phyloP scores from a whole-genome alignment of 139 green algal genomes.

The Parachlorella kessleri region DNA sequence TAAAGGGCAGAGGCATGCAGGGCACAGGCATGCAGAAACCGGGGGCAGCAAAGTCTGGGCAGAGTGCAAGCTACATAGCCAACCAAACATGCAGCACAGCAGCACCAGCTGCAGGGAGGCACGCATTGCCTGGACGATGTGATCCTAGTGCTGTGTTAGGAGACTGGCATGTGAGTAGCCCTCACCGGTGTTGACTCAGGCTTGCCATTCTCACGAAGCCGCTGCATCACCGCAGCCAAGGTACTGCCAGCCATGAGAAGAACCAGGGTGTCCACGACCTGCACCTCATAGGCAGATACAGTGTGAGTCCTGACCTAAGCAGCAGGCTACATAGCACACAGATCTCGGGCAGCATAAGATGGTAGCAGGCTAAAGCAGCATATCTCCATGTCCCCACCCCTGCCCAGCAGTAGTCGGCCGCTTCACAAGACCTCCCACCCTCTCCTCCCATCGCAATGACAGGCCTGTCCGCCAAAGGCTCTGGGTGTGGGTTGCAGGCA shows the following conservation, averaged over 20 bases:
- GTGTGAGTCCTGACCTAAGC: too few species aligned
- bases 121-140: background rate
- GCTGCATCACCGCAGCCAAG: slow-evolving; percentile 39
- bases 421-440: too few species aligned
- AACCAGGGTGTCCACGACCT: slow-evolving; percentile 62
- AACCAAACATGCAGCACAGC: background rate
- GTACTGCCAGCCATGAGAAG: slow-evolving; percentile 70
- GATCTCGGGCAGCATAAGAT: too few species aligned
- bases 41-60: background rate
- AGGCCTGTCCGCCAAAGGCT: too few species aligned
- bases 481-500: background rate
- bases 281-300: too few species aligned
- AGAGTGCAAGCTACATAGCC: background rate
- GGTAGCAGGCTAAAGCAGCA: too few species aligned
- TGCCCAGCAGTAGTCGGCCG: too few species aligned
- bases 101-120: background rate
- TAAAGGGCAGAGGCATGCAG: background rate
- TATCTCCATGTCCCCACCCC: too few species aligned
- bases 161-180: background rate
- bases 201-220: slow-evolving; percentile 41
- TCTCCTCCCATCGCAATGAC: too few species aligned
- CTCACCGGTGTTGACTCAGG: background rate
- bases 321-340: too few species aligned
- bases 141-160: background rate
- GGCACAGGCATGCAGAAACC: background rate